Conservation (phyloP, 1,284 basidiomycete genomes). For the Sutorius eximius region DNA sequence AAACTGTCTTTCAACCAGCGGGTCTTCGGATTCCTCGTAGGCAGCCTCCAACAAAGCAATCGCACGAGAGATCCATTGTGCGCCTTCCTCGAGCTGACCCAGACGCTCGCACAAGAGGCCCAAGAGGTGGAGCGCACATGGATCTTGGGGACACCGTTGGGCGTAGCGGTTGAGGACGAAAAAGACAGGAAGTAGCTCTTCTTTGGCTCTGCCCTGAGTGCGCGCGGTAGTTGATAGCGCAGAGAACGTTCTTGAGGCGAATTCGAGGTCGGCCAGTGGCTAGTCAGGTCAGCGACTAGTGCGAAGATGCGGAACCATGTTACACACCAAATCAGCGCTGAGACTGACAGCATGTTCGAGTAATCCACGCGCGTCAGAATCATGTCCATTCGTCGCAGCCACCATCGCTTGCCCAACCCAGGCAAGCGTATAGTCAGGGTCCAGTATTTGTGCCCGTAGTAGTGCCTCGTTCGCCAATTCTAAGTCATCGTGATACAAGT, state of each 20-base stretch:
- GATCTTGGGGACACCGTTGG: conserved; percentile 66
- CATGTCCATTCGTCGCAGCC: conserved; percentile 66
- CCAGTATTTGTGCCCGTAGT: conserved; percentile 84
- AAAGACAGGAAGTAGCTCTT: conserved; percentile 70
- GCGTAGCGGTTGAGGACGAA: conserved; percentile 81
- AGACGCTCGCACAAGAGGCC: conserved; percentile 86
- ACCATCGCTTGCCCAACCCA: conserved; percentile 95
- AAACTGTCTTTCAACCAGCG: conserved; percentile 75
- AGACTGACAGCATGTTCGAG: conserved; percentile 84
- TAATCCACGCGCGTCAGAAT: conserved; percentile 64
- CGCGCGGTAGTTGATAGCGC: conserved; percentile 35
- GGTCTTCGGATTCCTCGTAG: conserved; percentile 87
- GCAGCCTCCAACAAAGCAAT: conserved; percentile 77
- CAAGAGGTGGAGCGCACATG: conserved; percentile 81
- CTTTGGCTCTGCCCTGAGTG: conserved; percentile 34
- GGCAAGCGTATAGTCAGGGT: conserved; percentile 87
- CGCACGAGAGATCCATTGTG: conserved; percentile 60
- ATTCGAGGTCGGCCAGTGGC: conserved; percentile 86
- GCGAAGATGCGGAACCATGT: background rate
- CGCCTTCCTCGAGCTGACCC: conserved; percentile 67
- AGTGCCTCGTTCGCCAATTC: conserved; percentile 89
- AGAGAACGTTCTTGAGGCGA: conserved; percentile 66
- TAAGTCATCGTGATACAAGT: conserved; percentile 78
- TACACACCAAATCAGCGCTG: conserved; percentile 65
- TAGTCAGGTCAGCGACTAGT: conserved; percentile 33